phyloP scores from a whole-genome alignment of 768 basidiomycete species.

The Tricholoma sp. region DNA sequence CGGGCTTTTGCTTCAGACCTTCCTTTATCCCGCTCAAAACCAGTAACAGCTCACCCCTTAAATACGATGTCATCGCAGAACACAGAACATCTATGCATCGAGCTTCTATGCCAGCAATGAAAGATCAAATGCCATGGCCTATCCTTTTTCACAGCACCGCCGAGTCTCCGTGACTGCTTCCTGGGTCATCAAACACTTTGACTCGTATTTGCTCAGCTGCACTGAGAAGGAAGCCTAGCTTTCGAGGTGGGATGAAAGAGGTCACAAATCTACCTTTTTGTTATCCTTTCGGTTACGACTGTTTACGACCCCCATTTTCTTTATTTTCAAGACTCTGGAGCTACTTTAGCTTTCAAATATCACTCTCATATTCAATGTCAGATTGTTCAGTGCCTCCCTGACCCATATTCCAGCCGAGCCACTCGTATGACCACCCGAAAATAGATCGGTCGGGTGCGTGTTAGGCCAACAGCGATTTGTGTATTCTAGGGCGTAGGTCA shows the following conservation, averaged over 20 bases:
- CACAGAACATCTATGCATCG: no score
- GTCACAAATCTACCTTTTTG: no score
- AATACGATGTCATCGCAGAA: no score
- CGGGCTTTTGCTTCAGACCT: neutral
- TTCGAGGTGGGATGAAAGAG: neutral
- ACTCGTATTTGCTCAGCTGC: no score
- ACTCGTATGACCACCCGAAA: slow-evolving; percentile 41
- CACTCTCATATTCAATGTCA: neutral
- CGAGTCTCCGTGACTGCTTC: neutral
- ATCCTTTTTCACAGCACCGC: neutral
- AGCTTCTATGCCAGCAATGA: neutral
- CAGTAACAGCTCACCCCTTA: no score
- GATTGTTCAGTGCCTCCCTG: slow-evolving; percentile 24
- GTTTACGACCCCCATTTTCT: neutral
- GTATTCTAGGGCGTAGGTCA: slow-evolving; percentile 36
- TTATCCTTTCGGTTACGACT: neutral
- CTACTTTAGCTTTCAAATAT: neutral
- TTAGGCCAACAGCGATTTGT: slow-evolving; percentile 27
- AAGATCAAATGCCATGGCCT: neutral
- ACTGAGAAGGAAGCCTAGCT: neutral
- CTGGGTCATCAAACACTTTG: neutral
- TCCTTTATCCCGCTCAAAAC: neutral
- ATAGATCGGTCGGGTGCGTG: slow-evolving; percentile 24
- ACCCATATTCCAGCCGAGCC: slow-evolving; percentile 37
- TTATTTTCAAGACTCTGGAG: neutral